phyloP scores from a whole-genome alignment of 805 yeast species.

The Candida adriatica region DNA sequence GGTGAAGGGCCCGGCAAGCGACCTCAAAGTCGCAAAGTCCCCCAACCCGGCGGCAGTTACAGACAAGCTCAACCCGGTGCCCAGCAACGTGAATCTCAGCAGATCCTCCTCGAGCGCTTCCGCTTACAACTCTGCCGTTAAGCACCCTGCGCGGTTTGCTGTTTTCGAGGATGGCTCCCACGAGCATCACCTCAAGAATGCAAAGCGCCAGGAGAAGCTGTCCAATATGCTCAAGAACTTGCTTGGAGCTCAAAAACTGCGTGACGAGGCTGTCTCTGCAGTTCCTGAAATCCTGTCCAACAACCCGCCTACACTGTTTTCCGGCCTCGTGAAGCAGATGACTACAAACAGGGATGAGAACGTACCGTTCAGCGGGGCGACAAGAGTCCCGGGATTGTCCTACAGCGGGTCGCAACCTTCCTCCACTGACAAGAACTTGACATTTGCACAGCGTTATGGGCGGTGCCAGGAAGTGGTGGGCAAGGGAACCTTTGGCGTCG shows the following conservation, averaged over 20 bases:
- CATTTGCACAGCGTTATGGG: constrained; percentile 87
- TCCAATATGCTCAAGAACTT: constrained; percentile 70
- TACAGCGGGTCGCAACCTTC: not conserved
- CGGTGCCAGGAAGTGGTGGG: constrained; percentile 93
- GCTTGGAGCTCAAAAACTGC: constrained; percentile 62
- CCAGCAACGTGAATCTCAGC: constrained; percentile 12
- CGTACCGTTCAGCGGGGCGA: constrained; percentile 30
- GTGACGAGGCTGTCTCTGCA: constrained; percentile 68
- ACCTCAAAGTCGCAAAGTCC: constrained; percentile 6
- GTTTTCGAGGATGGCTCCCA: constrained; percentile 67
- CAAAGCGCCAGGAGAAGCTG: constrained; percentile 72
- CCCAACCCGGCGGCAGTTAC: constrained; percentile 6
- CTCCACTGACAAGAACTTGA: constrained; percentile 18
- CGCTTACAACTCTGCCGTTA: constrained; percentile 5
- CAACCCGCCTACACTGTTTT: constrained; percentile 65
- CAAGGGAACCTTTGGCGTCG: constrained; percentile 90
- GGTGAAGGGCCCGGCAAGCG: constrained; percentile 4
- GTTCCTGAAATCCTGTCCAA: constrained; percentile 56
- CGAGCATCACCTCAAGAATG: constrained; percentile 69
- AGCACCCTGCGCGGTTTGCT: constrained; percentile 34
- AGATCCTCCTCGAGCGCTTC: constrained; percentile 21
- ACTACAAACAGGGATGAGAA: constrained; percentile 36
- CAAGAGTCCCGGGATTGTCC: constrained; percentile 17
- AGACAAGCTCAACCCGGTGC: constrained; percentile 6
- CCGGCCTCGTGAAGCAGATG: constrained; percentile 60